Percentiles rank a stretch among this genome's conserved stretches.
Evolutionary conservation across 1,284 basidiomycete species (phyloP).

Genomic region (Earliella scabrosa): DNA sequence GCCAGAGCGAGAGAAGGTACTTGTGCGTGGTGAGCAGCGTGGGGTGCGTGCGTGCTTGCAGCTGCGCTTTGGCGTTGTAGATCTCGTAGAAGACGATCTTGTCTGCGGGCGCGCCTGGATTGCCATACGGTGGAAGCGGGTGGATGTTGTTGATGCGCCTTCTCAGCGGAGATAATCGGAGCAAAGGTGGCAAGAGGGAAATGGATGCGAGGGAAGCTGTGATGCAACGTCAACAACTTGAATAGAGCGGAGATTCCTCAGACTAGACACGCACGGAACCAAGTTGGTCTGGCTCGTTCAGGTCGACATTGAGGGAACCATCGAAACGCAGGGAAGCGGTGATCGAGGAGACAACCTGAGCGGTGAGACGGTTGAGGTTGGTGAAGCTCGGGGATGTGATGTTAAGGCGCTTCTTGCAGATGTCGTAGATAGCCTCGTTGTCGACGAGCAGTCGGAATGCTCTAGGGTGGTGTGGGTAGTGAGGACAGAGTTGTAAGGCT

Average conservation of each 20-base stretch:
- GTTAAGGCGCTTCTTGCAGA: conserved; percentile 89
- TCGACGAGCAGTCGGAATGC: conserved; percentile 99
- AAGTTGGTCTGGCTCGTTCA: conserved; percentile 86
- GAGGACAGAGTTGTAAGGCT: conserved; percentile 99
- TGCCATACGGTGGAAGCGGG: no score
- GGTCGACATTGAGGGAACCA: conserved; percentile 80
- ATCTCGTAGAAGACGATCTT: conserved; percentile 77
- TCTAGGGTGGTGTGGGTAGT: conserved; percentile 99
- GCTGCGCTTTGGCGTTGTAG: conserved; percentile 69
- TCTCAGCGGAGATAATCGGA: conserved; percentile 83
- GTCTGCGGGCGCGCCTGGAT: conserved; percentile 70
- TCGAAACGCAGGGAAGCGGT: conserved; percentile 84
- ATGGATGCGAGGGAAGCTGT: conserved; percentile 79
- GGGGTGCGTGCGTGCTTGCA: conserved; percentile 58
- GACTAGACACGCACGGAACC: conserved; percentile 54
- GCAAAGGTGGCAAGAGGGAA: conserved; percentile 93
- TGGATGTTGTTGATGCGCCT: conserved; percentile 89
- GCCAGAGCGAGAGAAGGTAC: conserved; percentile 66
- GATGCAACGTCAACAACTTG: conserved; percentile 2
- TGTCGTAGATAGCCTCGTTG: conserved; percentile 96
- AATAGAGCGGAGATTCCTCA: neutral
- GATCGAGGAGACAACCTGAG: conserved; percentile 89
- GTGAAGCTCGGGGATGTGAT: conserved; percentile 83
- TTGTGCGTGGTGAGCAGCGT: conserved; percentile 54
- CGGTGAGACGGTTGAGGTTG: conserved; percentile 88